Evolutionary conservation across 345 rosid species (phyloP).

Genomic region (Eucalyptus cloeziana): DNA sequence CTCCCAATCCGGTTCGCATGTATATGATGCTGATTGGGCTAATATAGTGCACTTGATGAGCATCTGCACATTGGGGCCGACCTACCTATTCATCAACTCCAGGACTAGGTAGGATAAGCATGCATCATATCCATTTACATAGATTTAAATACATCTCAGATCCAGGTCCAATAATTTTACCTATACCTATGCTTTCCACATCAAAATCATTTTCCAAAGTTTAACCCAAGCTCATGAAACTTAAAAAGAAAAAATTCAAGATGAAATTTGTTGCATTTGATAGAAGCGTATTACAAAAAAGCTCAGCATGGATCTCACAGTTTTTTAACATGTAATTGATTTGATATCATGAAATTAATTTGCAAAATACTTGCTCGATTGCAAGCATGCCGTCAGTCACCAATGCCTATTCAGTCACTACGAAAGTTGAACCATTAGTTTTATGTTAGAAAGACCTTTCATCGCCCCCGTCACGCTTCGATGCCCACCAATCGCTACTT

Average conservation of each 20-base stretch:
- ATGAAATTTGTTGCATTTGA: not conserved
- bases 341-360: not conserved
- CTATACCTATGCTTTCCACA: not conserved
- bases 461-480: not conserved
- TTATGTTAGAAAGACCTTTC: not conserved
- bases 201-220: not conserved
- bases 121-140: not conserved
- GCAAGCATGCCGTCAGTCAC: not conserved
- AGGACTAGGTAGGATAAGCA: not conserved
- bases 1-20: not conserved
- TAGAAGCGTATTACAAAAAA: not conserved
- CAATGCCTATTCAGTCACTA: not conserved
- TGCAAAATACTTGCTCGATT: not conserved
- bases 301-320: rapidly evolving
- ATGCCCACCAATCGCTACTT: not conserved
- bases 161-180: not conserved
- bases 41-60: not conserved
- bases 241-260: not conserved
- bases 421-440: not conserved
- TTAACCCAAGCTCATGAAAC: not conserved
- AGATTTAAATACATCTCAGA: not conserved
- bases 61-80: not conserved
- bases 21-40: not conserved
- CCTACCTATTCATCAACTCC: not conserved
- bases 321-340: not conserved